Base-by-base conservation (phyloP, 306 rosid species). In the Rosa persica region DNA sequence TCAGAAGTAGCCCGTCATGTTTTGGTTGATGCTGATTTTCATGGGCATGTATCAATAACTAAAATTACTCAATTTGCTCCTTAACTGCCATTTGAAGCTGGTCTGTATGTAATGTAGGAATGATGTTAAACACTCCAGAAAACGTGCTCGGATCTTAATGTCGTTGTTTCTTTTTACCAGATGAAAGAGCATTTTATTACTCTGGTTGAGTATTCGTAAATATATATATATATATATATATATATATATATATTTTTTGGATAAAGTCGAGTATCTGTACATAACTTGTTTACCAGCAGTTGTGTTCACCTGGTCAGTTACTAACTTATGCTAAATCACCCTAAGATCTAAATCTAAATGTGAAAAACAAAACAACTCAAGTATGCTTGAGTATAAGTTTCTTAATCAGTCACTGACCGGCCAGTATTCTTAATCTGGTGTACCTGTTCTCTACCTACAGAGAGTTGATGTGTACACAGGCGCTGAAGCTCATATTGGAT, bases 31-130 rank as follows among this genome's bases (percentile, higher is more conserved):
- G 9, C 52, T 17, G 73, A 23, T 55, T 79, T 70, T 76, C 20
- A 11, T 4, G 78, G 58, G 71, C 23, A 20, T 67, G 78, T 66
- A 66, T 61, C 70, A 36, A 40, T 27, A 27, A 69, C 64, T 83
- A 74, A 48, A 39, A 57, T 34, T 34, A 51, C 47, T 15, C 6
- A 15, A 20, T 39, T 49, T 30, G 19, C 60, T 74, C 5, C 8
- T 16, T 52, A 19, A 49, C 65, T 52, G 40, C 36, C 65, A 19
- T 58, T 39, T 44, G 58, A 69, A 57, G 58, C 66, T 43, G 57
- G n/a, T 74, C 39, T 61, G 57, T 74, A 55, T 66, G 54, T 74
- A 65, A 65, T 60, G 36, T 57, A 13, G 13, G 66, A 44, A 27
- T 82, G 67, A 46, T 66, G 23, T 34, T 16, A 73, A 58, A 42